Evolutionary conservation across 768 basidiomycete species (phyloP), one percentile per base, ranked within the genome.

Genomic region (Saitozyma sp.): DNA sequence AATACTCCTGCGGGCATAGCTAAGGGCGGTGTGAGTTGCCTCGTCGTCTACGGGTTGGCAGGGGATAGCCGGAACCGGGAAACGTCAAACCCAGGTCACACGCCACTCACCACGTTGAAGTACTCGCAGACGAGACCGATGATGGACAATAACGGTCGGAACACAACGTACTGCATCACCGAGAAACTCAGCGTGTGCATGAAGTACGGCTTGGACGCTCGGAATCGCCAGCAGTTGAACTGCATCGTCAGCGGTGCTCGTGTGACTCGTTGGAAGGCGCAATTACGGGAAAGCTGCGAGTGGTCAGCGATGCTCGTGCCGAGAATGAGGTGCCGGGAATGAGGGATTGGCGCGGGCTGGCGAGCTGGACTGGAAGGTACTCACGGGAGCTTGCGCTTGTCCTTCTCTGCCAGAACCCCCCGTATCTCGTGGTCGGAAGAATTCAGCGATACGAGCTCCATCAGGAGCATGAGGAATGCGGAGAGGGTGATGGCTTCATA

Each of bases 161-260:
- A 80, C 61, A 92, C 85, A 20, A 90, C 86, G 75, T 92, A 95
- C 84, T 96, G 93, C 62, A 96, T 80, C 8, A 95, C 92, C 46
- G 85, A 83, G 90, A 91, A 94, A 86, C 91, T 71, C 42, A 71
- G 53, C 42, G 54, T 66, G 65, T 66, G 66, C 65, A 94, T 90
- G 76, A 95, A 95, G 80, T 94, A 92, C 2, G 88, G 83, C 86
- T 89, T 68, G 2, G 49, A 64, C 5, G 61, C 56, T 59, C 62
- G 65, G 50, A 60, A 68, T 49, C 88, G 83, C 86, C 86, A 90
- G 73, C 83, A 91, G 76, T 89, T 90, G 68, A 92, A 86, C 89
- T 91, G 73, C 8, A 1, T n/a, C 14, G 56, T 54, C 29, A 37
- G 42, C 19, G 14, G 20, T 9, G 13, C 9, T 8, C 19, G 8